Conservation (phyloP, 2,329 filamentous ascomycete genomes). For the Neonectria hederae region DNA sequence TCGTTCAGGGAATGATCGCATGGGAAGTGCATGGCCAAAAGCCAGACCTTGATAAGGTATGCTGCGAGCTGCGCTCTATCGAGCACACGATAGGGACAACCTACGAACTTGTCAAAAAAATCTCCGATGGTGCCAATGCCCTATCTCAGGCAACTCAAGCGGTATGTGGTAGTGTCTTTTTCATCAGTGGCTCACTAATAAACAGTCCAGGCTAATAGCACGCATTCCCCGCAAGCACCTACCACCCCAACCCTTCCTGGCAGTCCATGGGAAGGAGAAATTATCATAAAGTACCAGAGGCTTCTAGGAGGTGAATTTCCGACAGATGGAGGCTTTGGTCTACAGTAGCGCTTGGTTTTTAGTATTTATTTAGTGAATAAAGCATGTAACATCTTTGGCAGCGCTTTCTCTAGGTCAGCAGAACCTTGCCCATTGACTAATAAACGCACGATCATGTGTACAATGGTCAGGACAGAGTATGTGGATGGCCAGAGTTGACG, state of each 20-base stretch:
- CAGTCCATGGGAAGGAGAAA: not conserved
- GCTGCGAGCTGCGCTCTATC: not conserved
- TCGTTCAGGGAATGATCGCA: not conserved
- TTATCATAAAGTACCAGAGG: not conserved
- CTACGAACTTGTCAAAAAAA: not conserved
- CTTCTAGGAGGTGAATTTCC: not conserved
- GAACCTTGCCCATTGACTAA: too few species aligned
- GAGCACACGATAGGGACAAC: not conserved
- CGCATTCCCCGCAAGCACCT: not conserved
- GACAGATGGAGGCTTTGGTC: not conserved
- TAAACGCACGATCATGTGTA: too few species aligned
- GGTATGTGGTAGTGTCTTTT: not conserved
- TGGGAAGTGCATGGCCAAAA: not conserved
- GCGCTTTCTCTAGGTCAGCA: too few species aligned
- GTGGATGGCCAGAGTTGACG: too few species aligned
- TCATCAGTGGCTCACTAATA: not conserved
- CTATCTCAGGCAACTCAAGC: too few species aligned
- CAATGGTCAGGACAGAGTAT: too few species aligned
- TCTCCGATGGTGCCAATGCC: too few species aligned
- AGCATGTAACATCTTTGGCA: too few species aligned
- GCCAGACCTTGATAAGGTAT: not conserved
- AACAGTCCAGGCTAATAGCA: not conserved
- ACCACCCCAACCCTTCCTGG: not conserved
- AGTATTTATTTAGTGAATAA: too few species aligned
- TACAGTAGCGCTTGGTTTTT: not conserved